These are phyloP conservation scores for Stellera chamaejasme DNA, from an alignment of 345 rosid species.

Conservation along the genomic window DNA sequence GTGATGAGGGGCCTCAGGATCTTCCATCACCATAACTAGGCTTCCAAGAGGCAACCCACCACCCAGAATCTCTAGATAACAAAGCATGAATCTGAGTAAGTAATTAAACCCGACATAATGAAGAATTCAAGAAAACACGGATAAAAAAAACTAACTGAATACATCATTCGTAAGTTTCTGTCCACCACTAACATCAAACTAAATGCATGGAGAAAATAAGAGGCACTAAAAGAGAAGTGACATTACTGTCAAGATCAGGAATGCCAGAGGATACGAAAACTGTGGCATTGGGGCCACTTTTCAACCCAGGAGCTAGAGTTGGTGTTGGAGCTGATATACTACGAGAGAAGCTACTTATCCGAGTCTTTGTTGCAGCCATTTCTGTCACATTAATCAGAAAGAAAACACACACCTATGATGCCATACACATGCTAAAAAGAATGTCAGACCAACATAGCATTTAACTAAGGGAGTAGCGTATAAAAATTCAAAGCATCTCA, in stretches of 20 bases:
- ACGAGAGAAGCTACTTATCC: conserved; percentile 80
- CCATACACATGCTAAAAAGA: background rate
- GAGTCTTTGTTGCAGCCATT: conserved; percentile 62
- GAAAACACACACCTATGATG: too few relatives aligned
- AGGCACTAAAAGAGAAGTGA: conserved; percentile 1
- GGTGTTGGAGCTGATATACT: conserved; percentile 34
- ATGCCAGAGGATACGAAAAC: conserved; percentile 67
- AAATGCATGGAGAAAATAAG: background rate
- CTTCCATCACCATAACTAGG: conserved; percentile 93
- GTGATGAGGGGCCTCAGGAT: conserved; percentile 96
- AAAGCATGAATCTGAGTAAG: background rate
- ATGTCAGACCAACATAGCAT: conserved; percentile 1
- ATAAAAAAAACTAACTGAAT: background rate
- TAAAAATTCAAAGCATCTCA: conserved; percentile 6
- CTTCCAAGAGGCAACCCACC: conserved; percentile 87
- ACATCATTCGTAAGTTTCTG: background rate
- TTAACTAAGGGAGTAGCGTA: too few relatives aligned
- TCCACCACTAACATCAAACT: background rate
- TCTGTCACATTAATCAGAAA: too few relatives aligned
- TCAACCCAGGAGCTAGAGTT: conserved; percentile 54
- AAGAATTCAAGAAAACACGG: conserved; percentile 13
- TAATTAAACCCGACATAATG: background rate
- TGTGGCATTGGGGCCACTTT: conserved; percentile 79
- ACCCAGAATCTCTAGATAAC: conserved; percentile 56
- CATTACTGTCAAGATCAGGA: conserved; percentile 82